Conservation (phyloP, 2,329 filamentous ascomycete species). For the Scedosporium boydii region DNA sequence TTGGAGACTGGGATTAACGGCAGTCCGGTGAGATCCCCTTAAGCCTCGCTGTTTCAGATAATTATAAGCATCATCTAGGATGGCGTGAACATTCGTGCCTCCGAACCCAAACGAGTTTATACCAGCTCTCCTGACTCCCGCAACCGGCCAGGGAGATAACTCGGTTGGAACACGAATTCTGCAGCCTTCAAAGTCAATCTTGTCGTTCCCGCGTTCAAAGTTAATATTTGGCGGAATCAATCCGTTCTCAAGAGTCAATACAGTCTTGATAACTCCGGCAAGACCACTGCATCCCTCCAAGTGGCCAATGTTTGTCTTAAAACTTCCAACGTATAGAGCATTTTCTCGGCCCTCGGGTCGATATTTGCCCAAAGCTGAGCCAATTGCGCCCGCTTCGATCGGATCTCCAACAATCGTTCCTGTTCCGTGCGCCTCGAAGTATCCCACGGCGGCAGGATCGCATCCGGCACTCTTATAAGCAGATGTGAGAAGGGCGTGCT, state of each 20-base stretch:
- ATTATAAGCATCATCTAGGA: constrained; percentile 13
- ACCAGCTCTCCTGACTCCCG: constrained; percentile 12
- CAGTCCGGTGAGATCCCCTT: neutral
- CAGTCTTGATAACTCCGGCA: constrained; percentile 17
- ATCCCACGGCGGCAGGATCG: constrained; percentile 14
- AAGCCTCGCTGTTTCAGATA: neutral
- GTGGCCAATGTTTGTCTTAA: constrained; percentile 20
- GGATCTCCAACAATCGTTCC: constrained; percentile 20
- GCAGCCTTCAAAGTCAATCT: constrained; percentile 16
- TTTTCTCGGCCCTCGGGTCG: constrained; percentile 1
- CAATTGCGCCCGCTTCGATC: constrained; percentile 16
- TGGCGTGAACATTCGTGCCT: constrained; percentile 17
- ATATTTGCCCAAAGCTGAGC: constrained; percentile 6
- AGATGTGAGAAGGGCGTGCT: constrained; percentile 20
- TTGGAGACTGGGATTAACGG: neutral
- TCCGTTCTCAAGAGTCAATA: constrained; percentile 15
- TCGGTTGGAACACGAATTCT: constrained; percentile 9
- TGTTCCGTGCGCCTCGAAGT: constrained; percentile 21
- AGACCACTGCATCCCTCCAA: constrained; percentile 15
- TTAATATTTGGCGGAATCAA: constrained; percentile 16
- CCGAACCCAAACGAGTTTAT: constrained; percentile 21
- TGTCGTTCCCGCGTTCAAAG: constrained; percentile 12
- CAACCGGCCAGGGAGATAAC: neutral
- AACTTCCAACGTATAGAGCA: constrained; percentile 11
- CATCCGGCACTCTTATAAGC: constrained; percentile 17